phyloP scores from a whole-genome alignment of 495 filamentous ascomycete species.

The Lophiotrema nucula region DNA sequence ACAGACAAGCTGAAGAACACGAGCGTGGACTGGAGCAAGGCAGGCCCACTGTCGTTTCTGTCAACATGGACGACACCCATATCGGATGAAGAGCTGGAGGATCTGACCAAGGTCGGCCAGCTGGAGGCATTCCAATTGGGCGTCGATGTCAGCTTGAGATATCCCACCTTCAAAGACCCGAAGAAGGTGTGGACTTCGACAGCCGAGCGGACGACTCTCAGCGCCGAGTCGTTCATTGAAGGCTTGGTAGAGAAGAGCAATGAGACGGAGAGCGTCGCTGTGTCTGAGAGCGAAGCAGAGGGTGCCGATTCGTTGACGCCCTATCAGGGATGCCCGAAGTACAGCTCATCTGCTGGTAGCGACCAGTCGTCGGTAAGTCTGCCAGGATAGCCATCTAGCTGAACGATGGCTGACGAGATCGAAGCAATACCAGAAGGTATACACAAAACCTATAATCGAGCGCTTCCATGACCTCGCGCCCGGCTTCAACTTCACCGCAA shows the following conservation, averaged over 20 bases:
- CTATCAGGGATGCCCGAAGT: slow-evolving; percentile 50
- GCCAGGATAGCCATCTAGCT: no score
- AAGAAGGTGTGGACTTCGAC: slow-evolving; percentile 50
- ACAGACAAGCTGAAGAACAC: slow-evolving; percentile 47
- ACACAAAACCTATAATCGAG: slow-evolving; percentile 47
- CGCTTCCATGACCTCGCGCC: slow-evolving; percentile 46
- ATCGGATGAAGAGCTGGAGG: slow-evolving; percentile 45
- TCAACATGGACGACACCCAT: slow-evolving; percentile 45
- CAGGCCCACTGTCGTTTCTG: slow-evolving; percentile 44
- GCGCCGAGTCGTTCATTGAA: slow-evolving; percentile 45
- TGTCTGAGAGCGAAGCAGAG: slow-evolving; percentile 41
- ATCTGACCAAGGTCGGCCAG: slow-evolving; percentile 47
- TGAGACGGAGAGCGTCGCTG: slow-evolving; percentile 43
- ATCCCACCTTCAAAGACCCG: slow-evolving; percentile 45
- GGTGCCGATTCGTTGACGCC: slow-evolving; percentile 51
- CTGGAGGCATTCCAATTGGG: slow-evolving; percentile 48
- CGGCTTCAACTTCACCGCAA: slow-evolving; percentile 48
- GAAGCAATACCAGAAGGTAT: slow-evolving; percentile 42
- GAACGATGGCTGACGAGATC: no score
- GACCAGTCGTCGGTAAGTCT: slow-evolving; percentile 41
- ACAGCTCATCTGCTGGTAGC: slow-evolving; percentile 47
- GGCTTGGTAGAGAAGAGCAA: slow-evolving; percentile 48
- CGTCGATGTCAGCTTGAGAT: slow-evolving; percentile 39
- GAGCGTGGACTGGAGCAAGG: slow-evolving; percentile 32
- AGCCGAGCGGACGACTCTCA: slow-evolving; percentile 49